These are phyloP conservation scores for Phaeophleospora eucalypticola DNA, from an alignment of 2,329 filamentous ascomycete genomes.

Conservation along the genomic window DNA sequence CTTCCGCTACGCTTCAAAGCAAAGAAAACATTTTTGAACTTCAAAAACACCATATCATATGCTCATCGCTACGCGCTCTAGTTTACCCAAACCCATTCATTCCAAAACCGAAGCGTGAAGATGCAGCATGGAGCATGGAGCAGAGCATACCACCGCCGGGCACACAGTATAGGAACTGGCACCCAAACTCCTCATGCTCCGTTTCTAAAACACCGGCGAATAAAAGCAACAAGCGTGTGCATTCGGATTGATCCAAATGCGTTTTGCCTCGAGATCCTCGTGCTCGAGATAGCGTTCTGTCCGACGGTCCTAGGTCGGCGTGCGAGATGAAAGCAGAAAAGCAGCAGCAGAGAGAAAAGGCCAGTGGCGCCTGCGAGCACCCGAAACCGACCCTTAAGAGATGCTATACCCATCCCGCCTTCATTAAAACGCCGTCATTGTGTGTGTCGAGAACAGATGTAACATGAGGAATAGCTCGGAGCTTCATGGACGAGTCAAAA, in stretches of 20 bases:
- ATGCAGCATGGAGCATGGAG: neutral
- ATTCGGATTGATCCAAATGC: slow-evolving; percentile 7
- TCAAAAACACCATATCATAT: too few species aligned
- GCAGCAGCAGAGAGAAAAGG: neutral
- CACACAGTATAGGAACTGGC: neutral
- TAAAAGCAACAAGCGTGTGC: slow-evolving; percentile 4
- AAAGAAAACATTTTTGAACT: too few species aligned
- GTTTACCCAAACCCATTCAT: slow-evolving; percentile 11
- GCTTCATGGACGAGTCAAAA: slow-evolving; percentile 14
- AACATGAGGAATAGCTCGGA: slow-evolving; percentile 3
- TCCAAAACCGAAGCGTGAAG: slow-evolving; percentile 3
- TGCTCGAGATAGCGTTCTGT: slow-evolving; percentile 5
- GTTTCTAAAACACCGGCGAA: slow-evolving; percentile 5
- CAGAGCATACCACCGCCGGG: neutral
- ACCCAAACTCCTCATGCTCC: slow-evolving; percentile 10
- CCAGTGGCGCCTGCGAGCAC: slow-evolving; percentile 2
- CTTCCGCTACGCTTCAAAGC: too few species aligned
- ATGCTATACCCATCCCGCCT: slow-evolving; percentile 8
- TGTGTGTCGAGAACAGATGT: neutral
- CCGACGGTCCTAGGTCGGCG: slow-evolving; percentile 5
- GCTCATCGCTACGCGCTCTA: slow-evolving; percentile 15
- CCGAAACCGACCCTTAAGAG: neutral
- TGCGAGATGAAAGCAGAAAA: slow-evolving; percentile 5
- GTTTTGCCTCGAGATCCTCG: neutral
- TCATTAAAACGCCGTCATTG: slow-evolving; percentile 17